A percentile compares a stretch with the other conserved stretches of the same genome.
Conservation (phyloP, 257 asterid species). For the Parsonsia alboflavescens region DNA sequence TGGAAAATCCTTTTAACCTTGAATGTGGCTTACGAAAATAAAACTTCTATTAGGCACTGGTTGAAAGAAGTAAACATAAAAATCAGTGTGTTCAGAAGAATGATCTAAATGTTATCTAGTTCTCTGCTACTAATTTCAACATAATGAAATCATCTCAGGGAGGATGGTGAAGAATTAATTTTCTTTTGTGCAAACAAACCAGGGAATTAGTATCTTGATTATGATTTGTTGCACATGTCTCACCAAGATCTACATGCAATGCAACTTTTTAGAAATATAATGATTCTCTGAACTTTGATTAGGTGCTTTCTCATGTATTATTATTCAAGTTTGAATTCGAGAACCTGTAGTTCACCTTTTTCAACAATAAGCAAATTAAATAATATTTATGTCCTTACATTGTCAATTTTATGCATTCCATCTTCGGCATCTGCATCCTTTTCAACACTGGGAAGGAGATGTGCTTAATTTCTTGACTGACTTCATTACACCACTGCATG, state of each 20-base stretch:
- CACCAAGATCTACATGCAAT: not conserved
- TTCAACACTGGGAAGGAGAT: no score
- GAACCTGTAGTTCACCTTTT: no score
- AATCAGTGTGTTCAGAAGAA: not conserved
- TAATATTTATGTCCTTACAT: no score
- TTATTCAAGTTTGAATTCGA: not conserved
- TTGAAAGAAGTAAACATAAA: no score
- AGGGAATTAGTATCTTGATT: not conserved
- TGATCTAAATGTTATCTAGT: not conserved
- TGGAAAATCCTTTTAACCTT: not conserved
- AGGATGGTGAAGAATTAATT: not conserved
- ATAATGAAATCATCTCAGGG: not conserved
- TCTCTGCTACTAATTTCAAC: not conserved
- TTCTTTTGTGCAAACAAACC: not conserved
- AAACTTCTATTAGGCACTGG: no score
- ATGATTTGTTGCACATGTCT: not conserved
- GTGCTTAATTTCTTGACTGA: no score
- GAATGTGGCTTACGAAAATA: not conserved
- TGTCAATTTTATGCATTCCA: no score
- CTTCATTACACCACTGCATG: not conserved
- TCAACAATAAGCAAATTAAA: not conserved
- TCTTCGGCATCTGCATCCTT: no score
- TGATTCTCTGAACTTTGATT: no score
- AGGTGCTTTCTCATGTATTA: no score
- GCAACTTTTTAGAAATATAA: no score